phyloP scores from a whole-genome alignment of 1,284 basidiomycete genomes.

The Apiotrichum sp. region DNA sequence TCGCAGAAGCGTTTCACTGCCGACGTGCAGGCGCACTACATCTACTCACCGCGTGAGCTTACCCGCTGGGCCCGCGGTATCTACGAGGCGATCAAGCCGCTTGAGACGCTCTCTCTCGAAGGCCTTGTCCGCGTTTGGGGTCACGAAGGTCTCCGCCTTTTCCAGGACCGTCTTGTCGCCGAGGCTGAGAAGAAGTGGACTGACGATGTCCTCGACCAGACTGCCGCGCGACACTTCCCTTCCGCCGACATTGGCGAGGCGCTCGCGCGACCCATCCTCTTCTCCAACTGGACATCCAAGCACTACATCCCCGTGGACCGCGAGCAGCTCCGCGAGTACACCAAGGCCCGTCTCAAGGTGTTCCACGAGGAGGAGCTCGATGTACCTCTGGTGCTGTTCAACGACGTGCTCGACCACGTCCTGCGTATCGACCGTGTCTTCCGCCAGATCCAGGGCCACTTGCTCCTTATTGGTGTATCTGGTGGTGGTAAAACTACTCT shows the following conservation, averaged over 20 bases:
- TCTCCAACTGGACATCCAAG: constrained; percentile 99
- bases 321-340: constrained; percentile 88
- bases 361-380: constrained; percentile 98
- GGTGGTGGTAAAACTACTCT: constrained; percentile 98
- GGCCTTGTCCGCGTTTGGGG: constrained; percentile 97
- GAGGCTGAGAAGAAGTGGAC: constrained; percentile 93
- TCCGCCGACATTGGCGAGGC: constrained; percentile 80
- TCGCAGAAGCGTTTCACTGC: constrained; percentile 94
- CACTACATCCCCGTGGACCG: constrained; percentile 92
- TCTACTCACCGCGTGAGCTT: constrained; percentile 98
- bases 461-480: constrained; percentile 93
- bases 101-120: constrained; percentile 85
- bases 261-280: constrained; percentile 82
- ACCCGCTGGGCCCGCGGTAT: constrained; percentile 97
- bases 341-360: constrained; percentile 87
- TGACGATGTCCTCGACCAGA: constrained; percentile 81
- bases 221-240: constrained; percentile 83
- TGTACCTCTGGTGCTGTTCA: constrained; percentile 96
- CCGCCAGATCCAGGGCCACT: constrained; percentile 93
- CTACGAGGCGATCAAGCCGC: constrained; percentile 88
- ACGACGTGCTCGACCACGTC: constrained; percentile 96
- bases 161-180: constrained; percentile 92
- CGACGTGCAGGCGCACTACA: constrained; percentile 95
- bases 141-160: constrained; percentile 92
- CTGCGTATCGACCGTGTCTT: constrained; percentile 98